Evolutionary conservation across 805 yeast genomes (phyloP), one percentile per base, ranked within the genome.

Genomic region (Metschnikowia continentalis): DNA sequence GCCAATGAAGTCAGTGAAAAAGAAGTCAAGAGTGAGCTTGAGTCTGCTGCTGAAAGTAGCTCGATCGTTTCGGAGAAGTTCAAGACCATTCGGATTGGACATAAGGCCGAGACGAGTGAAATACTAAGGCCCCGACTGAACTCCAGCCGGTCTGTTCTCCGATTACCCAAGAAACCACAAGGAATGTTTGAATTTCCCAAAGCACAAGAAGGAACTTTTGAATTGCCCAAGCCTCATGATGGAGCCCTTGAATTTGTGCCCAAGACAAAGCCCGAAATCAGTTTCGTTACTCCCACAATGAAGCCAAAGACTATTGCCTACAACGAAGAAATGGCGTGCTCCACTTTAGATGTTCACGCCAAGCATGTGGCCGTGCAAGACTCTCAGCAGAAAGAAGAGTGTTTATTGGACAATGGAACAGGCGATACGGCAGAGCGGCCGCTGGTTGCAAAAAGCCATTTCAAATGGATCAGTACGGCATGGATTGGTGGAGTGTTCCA

Each of bases 21-120:
- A 26, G 40, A 26, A 10, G 11, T n/a, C n/a, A 20, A 37, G 30
- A 13, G n/a, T 20, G 40, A 19, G 26, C n/a, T 11, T 6, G 43
- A 7, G 11, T 40, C 35, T 32, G n/a, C 19, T 20, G 40, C 23
- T 13, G 35, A 35, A 14, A 23, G 6, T 19, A 35, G 36, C 30
- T 32, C 47, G 19, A 41, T 33, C 13, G 22, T 7, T 11, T 37
- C 39, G 20, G 47, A 44, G 23, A 36, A 23, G 17, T 44, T 35
- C 35, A 44, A 44, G 35, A 44, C 47, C n/a, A 44, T 44, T n/a
- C n/a, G 32, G 17, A 8, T 15, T 8, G 47, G 47, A 20, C 14
- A 11, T 10, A 22, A 33, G 10, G 14, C 38, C n/a, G 38, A 42
- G 35, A 2, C n/a, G 5, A 20, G 32, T 33, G 30, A 35, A 42